Conservation (phyloP, 805 yeast genomes). For the Diddensiella transvaalensis region DNA sequence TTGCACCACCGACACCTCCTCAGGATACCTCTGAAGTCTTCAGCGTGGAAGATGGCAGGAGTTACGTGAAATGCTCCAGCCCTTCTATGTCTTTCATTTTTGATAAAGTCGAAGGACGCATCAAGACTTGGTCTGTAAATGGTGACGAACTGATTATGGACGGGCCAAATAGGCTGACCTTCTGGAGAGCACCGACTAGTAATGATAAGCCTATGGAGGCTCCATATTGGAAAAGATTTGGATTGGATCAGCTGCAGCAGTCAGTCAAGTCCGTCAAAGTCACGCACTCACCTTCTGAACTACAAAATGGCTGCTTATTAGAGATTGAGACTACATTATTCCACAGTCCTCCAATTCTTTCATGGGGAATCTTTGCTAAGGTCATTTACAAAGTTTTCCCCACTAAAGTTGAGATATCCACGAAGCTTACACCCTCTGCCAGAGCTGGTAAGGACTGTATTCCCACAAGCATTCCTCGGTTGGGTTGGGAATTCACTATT, state of each 20-base stretch:
- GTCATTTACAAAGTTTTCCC: constrained; percentile 16
- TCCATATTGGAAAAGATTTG: constrained; percentile 31
- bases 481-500: constrained; percentile 33
- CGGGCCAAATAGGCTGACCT: constrained; percentile 18
- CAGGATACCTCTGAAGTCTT: neutral
- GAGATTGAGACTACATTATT: constrained; percentile 21
- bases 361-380: constrained; percentile 28
- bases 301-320: neutral
- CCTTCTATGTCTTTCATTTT: constrained; percentile 4
- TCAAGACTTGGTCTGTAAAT: constrained; percentile 10
- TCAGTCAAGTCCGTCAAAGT: constrained; percentile 17
- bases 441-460: neutral
- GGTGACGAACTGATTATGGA: constrained; percentile 10
- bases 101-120: constrained; percentile 9
- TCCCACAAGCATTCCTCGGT: constrained; percentile 32
- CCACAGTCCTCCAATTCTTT: constrained; percentile 28
- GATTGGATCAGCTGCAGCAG: constrained; percentile 11
- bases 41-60: no score
- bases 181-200: constrained; percentile 35
- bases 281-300: neutral
- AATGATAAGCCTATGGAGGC: constrained; percentile 31
- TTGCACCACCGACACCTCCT: neutral
- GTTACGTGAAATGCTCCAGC: neutral
- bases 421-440: constrained; percentile 6
- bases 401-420: neutral